phyloP scores from a whole-genome alignment of 2,329 filamentous ascomycete species.

The Aspergillus candidus region DNA sequence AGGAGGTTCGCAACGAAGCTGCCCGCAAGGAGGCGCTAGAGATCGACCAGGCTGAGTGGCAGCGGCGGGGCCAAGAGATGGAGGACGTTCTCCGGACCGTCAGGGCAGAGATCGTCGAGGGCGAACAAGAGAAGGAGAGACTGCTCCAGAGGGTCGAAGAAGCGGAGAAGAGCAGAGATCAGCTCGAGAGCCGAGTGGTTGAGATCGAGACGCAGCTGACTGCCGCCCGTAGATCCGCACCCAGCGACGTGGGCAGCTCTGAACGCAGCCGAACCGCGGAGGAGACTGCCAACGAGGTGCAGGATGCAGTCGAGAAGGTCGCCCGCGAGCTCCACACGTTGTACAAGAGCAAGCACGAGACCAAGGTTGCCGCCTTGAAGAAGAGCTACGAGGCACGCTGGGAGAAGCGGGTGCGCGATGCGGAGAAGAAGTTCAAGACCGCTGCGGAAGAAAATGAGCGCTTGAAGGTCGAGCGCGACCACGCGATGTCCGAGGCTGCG shows the following conservation, averaged over 20 bases:
- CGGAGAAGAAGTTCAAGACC: conserved; percentile 65
- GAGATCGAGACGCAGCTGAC: conserved; percentile 43
- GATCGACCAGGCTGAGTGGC: conserved; percentile 74
- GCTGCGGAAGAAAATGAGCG: conserved; percentile 69
- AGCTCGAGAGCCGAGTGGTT: conserved; percentile 40
- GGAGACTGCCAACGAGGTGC: conserved; percentile 61
- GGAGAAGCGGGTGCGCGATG: conserved; percentile 78
- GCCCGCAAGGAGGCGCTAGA: conserved; percentile 63
- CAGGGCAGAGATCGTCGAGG: conserved; percentile 71
- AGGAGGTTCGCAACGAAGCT: conserved; percentile 73
- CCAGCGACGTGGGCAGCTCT: conserved; percentile 28
- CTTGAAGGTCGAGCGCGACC: conserved; percentile 59
- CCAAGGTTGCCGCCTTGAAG: conserved; percentile 85
- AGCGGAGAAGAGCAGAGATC: conserved; percentile 55
- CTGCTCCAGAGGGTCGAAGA: conserved; percentile 71
- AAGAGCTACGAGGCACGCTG: conserved; percentile 75
- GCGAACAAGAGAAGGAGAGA: conserved; percentile 74
- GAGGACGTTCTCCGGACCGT: conserved; percentile 73
- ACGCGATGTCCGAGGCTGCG: conserved; percentile 56
- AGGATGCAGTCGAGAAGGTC: conserved; percentile 80
- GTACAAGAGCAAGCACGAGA: conserved; percentile 97
- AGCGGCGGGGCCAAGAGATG: conserved; percentile 78
- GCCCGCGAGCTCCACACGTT: conserved; percentile 87
- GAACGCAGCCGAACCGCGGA: conserved; percentile 37
- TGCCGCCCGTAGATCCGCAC: conserved; percentile 32